These are phyloP conservation scores for Phytophthora quininea DNA, from an alignment of 352 stramenopile genomes.

Conservation along the genomic window DNA sequence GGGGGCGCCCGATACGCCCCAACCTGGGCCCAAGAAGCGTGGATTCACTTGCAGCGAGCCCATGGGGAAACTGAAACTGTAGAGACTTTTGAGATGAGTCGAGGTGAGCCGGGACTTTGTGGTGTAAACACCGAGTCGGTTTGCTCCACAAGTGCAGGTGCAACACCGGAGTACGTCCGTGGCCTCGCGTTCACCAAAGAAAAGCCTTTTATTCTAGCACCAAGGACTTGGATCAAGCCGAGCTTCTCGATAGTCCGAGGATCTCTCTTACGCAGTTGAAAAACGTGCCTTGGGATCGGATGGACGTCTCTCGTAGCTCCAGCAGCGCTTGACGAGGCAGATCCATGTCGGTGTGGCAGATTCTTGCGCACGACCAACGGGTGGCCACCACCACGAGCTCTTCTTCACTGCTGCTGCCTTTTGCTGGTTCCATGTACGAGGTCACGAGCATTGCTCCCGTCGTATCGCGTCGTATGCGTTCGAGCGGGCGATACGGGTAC, in stretches of 20 bases:
- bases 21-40: not conserved
- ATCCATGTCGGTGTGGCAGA: slow-evolving; percentile 30
- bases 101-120: too few relatives aligned
- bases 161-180: too few relatives aligned
- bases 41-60: not conserved
- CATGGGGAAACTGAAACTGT: too few relatives aligned
- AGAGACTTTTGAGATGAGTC: too few relatives aligned
- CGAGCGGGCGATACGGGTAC: slow-evolving; percentile 48
- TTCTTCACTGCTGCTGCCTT: not conserved
- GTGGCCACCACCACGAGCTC: slow-evolving; percentile 31
- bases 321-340: slow-evolving; percentile 21
- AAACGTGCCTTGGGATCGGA: slow-evolving; percentile 27
- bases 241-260: too few relatives aligned
- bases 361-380: slow-evolving; percentile 30
- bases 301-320: slow-evolving; percentile 25
- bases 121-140: too few relatives aligned
- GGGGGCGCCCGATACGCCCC: too few relatives aligned
- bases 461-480: slow-evolving; percentile 44
- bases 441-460: slow-evolving; percentile 36
- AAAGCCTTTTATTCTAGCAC: too few relatives aligned
- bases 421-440: slow-evolving; percentile 24
- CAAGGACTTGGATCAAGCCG: too few relatives aligned
- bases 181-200: too few relatives aligned
- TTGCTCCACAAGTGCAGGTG: too few relatives aligned
- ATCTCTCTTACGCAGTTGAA: slow-evolving; percentile 34